Conservation (phyloP, 441 rosid species). For the Gossypium gossypioides region DNA sequence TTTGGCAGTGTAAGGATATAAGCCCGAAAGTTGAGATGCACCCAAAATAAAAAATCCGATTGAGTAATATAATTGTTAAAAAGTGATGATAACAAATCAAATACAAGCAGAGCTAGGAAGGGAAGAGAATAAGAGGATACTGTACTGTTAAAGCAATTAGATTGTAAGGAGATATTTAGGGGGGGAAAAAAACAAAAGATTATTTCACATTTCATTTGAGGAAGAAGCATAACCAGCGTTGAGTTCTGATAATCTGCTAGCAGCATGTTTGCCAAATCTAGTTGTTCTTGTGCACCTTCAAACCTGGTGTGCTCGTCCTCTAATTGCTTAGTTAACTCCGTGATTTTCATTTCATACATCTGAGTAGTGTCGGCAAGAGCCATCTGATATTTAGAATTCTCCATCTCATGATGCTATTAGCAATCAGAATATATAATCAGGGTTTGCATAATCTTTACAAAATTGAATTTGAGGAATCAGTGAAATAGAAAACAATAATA, state of each 20-base stretch:
- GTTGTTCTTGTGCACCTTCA: conserved; percentile 46
- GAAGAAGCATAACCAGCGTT: conserved; percentile 42
- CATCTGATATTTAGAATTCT: conserved; percentile 51
- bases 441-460: conserved; percentile 1
- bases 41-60: background rate
- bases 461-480: background rate
- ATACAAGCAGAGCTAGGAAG: background rate
- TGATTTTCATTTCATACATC: conserved; percentile 58
- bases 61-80: background rate
- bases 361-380: conserved; percentile 61
- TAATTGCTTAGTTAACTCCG: conserved; percentile 47
- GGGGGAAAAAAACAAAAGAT: background rate
- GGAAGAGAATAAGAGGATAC: background rate
- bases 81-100: background rate
- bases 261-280: conserved; percentile 37
- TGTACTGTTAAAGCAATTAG: background rate
- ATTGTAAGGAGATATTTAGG: background rate
- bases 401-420: conserved; percentile 49
- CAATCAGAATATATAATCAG: conserved; percentile 15
- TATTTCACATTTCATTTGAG: background rate
- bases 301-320: conserved; percentile 41
- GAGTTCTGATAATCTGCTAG: conserved; percentile 43
- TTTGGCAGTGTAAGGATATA: background rate
- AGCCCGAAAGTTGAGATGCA: background rate
- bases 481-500: background rate